Conservation (phyloP, 2,329 filamentous ascomycete genomes). For the Trichoderma sp. region DNA sequence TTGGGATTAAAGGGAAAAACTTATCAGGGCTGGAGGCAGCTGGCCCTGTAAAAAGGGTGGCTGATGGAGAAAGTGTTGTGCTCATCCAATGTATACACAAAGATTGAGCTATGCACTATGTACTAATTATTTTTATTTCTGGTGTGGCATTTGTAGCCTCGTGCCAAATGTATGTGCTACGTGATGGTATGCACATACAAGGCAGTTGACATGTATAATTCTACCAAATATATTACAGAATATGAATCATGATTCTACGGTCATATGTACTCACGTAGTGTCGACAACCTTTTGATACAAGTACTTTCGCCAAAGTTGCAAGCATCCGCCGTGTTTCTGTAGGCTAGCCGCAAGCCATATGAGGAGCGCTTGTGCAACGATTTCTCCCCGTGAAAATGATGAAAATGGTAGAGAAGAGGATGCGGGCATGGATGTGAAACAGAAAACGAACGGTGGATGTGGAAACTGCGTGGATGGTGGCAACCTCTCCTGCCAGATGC, state of each 20-base stretch:
- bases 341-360: not conserved
- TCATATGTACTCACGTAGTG: not conserved
- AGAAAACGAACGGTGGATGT: not conserved
- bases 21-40: conserved; percentile 28
- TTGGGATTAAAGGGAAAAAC: conserved; percentile 38
- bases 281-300: not conserved
- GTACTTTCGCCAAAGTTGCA: not conserved
- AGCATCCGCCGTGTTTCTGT: conserved; percentile 16
- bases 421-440: not conserved
- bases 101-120: not conserved
- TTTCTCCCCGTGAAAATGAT: not conserved
- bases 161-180: not conserved
- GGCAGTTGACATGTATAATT: not conserved
- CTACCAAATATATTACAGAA: not conserved
- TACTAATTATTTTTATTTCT: conserved; percentile 3
- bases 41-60: not conserved
- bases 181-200: not conserved
- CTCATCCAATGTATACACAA: not conserved
- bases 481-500: not conserved
- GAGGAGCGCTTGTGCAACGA: not conserved
- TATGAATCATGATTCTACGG: not conserved
- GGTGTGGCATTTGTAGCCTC: not conserved
- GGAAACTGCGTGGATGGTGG: not conserved
- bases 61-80: not conserved
- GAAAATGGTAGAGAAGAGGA: not conserved